Evolutionary conservation across 2,329 filamentous ascomycete genomes (phyloP).

Genomic region (Phaeophleospora eucalypticola): DNA sequence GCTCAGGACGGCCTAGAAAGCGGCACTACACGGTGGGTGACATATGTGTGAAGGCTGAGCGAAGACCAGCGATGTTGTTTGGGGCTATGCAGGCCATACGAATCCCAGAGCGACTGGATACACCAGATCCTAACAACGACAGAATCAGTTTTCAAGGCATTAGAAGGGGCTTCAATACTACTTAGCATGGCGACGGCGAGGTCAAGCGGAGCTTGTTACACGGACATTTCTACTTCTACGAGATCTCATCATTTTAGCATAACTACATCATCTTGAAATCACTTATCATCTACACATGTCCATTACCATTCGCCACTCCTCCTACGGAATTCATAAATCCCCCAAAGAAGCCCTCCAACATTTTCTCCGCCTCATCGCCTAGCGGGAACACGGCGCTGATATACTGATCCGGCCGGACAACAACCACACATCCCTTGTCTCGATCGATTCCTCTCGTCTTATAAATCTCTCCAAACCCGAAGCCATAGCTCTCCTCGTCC

Average conservation of each 20-base stretch:
- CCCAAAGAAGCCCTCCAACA: slow-evolving; percentile 29
- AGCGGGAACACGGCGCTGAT: slow-evolving; percentile 40
- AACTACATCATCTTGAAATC: not conserved
- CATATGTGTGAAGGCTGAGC: too few species aligned
- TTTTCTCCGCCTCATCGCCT: slow-evolving; percentile 14
- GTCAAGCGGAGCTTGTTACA: too few species aligned
- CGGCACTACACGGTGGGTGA: too few species aligned
- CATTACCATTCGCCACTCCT: not conserved
- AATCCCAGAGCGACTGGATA: too few species aligned
- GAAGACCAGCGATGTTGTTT: too few species aligned
- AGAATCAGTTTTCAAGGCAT: too few species aligned
- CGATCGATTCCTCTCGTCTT: slow-evolving; percentile 56
- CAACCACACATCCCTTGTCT: slow-evolving; percentile 54
- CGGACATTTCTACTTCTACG: not conserved
- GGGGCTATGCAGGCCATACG: too few species aligned
- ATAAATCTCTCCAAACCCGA: slow-evolving; percentile 43
- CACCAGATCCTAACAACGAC: too few species aligned
- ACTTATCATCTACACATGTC: not conserved
- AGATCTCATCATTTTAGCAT: not conserved
- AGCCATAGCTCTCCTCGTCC: slow-evolving; percentile 41
- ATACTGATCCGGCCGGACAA: slow-evolving; percentile 65
- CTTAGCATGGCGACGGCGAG: too few species aligned
- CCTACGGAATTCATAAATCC: slow-evolving; percentile 22
- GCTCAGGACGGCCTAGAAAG: too few species aligned
- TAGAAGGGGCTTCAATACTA: too few species aligned